Percentiles rank a stretch among this genome's conserved stretches.
phyloP scores from a whole-genome alignment of 1,284 basidiomycete species.

The Xerocomus minutiporus region DNA sequence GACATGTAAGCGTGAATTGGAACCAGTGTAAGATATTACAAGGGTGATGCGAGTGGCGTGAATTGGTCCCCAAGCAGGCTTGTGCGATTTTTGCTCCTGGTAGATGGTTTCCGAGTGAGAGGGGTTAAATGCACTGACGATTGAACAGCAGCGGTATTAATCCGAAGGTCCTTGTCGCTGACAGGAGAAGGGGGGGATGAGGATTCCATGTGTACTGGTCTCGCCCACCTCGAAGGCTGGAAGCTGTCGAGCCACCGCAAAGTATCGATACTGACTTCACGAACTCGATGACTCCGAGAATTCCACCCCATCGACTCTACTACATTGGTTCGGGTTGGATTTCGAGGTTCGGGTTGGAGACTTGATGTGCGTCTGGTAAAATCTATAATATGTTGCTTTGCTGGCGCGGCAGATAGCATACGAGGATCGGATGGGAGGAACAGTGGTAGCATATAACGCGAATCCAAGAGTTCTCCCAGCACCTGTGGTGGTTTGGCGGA shows the following conservation, averaged over 20 bases:
- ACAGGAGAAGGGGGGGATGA: constrained; percentile 13
- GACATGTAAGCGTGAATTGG: constrained; percentile 2
- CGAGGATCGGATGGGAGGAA: constrained; percentile 76
- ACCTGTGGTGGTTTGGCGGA: constrained; percentile 74
- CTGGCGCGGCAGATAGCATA: constrained; percentile 69
- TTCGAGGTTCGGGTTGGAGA: constrained; percentile 35
- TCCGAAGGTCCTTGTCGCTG: constrained; percentile 29
- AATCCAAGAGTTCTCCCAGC: constrained; percentile 85
- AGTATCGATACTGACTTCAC: constrained; percentile 54
- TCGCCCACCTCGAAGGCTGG: constrained; percentile 34
- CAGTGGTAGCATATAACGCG: constrained; percentile 88
- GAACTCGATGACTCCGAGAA: constrained; percentile 51
- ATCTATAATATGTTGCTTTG: constrained; percentile 38
- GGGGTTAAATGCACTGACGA: constrained; percentile 50
- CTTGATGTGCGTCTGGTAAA: constrained; percentile 28
- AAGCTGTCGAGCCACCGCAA: constrained; percentile 67
- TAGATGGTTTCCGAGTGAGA: constrained; percentile 63
- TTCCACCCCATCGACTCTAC: constrained; percentile 51
- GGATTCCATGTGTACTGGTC: constrained; percentile 39
- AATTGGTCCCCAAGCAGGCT: constrained; percentile 41
- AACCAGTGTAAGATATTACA: constrained; percentile 5
- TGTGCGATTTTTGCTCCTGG: constrained; percentile 50
- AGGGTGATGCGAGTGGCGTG: constrained; percentile 16
- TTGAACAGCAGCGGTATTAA: constrained; percentile 36
- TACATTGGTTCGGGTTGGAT: constrained; percentile 37